phyloP scores from a whole-genome alignment of 495 filamentous ascomycete species.

The Neurospora sp. region DNA sequence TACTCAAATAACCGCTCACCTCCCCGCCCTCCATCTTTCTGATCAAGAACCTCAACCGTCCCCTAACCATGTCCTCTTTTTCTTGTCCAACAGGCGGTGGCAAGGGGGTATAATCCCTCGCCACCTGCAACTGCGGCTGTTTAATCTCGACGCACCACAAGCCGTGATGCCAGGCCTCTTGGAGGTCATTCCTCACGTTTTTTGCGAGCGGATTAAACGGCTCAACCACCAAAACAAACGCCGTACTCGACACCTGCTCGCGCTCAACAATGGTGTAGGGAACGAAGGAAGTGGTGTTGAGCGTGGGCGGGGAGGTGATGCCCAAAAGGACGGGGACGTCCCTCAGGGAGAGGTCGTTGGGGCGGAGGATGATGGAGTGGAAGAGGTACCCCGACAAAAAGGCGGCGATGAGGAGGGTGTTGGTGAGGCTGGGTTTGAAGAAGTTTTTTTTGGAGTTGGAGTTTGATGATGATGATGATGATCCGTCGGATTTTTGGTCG shows the following conservation, averaged over 20 bases:
- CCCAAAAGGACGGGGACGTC: neutral
- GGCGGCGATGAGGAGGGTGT: neutral
- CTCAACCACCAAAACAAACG: constrained; percentile 26
- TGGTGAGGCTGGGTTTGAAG: neutral
- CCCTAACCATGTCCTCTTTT: constrained; percentile 35
- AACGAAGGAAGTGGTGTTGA: constrained; percentile 45
- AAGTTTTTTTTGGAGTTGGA: neutral
- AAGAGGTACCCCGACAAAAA: neutral
- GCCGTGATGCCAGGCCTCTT: constrained; percentile 34
- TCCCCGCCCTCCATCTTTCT: constrained; percentile 36
- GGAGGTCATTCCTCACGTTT: neutral
- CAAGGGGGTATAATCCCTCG: constrained; percentile 79
- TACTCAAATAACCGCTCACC: constrained; percentile 58
- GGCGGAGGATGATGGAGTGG: neutral
- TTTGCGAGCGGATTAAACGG: constrained; percentile 30
- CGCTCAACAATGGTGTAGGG: constrained; percentile 53
- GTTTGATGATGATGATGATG: neutral
- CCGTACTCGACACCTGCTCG: constrained; percentile 62
- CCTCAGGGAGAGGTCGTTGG: neutral
- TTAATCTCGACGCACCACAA: constrained; percentile 87
- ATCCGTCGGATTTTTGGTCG: neutral
- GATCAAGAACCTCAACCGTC: constrained; percentile 38
- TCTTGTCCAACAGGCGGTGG: constrained; percentile 50
- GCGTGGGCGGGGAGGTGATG: constrained; percentile 7
- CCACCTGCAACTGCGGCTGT: constrained; percentile 85